Evolutionary conservation across 2,329 filamentous ascomycete species (phyloP), one percentile per base, ranked within the genome.

Genomic region (Sporothrix globosa): DNA sequence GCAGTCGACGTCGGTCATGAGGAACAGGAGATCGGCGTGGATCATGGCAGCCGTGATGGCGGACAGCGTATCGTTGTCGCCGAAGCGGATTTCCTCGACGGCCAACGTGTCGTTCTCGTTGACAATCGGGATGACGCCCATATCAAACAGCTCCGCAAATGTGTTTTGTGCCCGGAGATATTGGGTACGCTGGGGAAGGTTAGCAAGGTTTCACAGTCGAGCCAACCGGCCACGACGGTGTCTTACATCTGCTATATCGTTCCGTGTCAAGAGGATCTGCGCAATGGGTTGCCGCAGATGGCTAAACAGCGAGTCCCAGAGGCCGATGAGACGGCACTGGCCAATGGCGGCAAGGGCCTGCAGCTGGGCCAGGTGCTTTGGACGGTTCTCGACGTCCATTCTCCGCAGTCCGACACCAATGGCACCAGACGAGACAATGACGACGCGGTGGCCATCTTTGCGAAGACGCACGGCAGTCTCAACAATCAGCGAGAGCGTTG

Each of bases 1-100:
- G 78, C 95, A 97, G 79, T 99, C 96, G 63, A 99, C 96, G 78
- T 99, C 96, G 0, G 96, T 99, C 96, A 99, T 98, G 73, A 99
- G 86, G 81, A 99, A 99, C 11, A 99, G 86, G 76, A 97, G 92
- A 77, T 99, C 94, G 67, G 96, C 96, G 77, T 97, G 93, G 24
- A 98, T 92, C 93, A 98, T 98, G 74, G 92, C 96, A 0, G 96
- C 93, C 0, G 96, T 97, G 75, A 99, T 97, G 70, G 96, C 96
- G 14, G 93, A 97, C 61, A 99, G 85, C 1, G 96, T 99, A 80
- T 99, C 96, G 76, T 99, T 99, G 84, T 99, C 96, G 75, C 96
- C 96, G 78, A 99, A 99, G 84, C 98, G 98, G 82, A 99, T 99
- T 86, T 99, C 96, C 58, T 95, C 92, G 74, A 99, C 96, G 30